A percentile compares a stretch with the other conserved stretches of the same genome.
Conservation (phyloP, 305 asterid genomes). For the Caryopteris hybrid region DNA sequence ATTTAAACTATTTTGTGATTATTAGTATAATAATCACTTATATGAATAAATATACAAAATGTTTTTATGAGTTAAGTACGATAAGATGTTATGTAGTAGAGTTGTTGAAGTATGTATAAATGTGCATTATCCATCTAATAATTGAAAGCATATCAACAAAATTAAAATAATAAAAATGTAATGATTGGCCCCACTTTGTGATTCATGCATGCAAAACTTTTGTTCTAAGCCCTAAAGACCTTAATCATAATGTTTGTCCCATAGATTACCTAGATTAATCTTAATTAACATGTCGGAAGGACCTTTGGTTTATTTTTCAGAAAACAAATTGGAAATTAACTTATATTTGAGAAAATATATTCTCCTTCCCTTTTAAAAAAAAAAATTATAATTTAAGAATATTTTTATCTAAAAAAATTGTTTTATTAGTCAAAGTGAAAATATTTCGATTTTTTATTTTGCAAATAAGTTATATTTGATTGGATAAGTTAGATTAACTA, state of each 20-base stretch:
- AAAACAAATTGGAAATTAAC: not conserved
- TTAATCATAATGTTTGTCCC: constrained; percentile 31
- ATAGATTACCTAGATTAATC: constrained; percentile 13
- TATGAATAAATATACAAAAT: not conserved
- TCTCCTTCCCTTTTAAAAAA: too few relatives aligned
- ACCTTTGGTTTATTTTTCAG: too few relatives aligned
- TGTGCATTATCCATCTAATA: constrained; percentile 23
- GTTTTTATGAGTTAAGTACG: not conserved
- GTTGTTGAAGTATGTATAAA: constrained; percentile 13
- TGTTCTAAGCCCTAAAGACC: constrained; percentile 32
- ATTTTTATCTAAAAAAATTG: too few relatives aligned
- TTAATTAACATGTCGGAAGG: not conserved
- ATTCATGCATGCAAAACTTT: constrained; percentile 38
- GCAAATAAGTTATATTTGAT: too few relatives aligned
- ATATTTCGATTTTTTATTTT: too few relatives aligned
- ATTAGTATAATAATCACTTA: not conserved
- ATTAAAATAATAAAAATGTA: constrained; percentile 18
- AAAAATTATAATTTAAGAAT: too few relatives aligned
- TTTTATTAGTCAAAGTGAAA: too few relatives aligned
- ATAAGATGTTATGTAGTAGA: not conserved
- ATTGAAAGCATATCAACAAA: constrained; percentile 21
- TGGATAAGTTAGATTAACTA: too few relatives aligned
- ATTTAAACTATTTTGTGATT: too few relatives aligned
- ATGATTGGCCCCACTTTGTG: constrained; percentile 38
- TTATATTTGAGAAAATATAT: not conserved